These are phyloP conservation scores for Cyclotella baltica DNA, from an alignment of 108 stramenopile genomes.

Conservation along the genomic window DNA sequence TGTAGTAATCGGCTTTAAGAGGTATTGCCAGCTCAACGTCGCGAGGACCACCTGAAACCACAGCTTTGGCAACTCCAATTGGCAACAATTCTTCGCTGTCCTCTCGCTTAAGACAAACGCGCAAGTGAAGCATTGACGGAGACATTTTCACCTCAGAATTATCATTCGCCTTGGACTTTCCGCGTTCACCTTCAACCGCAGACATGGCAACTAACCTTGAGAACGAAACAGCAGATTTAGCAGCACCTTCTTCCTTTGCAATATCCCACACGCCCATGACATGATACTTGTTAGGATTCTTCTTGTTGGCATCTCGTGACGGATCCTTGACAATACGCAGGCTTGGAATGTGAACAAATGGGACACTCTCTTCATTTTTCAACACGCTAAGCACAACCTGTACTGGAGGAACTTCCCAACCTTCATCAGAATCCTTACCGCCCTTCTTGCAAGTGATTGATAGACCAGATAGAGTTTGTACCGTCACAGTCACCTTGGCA, in stretches of 20 bases:
- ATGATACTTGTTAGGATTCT: conserved; percentile 5
- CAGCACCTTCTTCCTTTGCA: not conserved
- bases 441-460: not conserved
- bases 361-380: not conserved
- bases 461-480: not conserved
- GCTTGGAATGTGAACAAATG: conserved; percentile 1
- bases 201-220: not conserved
- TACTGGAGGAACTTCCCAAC: not conserved
- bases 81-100: conserved; percentile 4
- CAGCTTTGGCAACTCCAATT: not conserved
- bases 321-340: conserved; percentile 2
- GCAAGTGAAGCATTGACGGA: conserved; percentile 1
- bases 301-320: not conserved
- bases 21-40: conserved; percentile 1
- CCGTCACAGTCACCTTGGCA: conserved; percentile 9
- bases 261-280: conserved; percentile 10
- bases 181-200: not conserved
- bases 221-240: not conserved
- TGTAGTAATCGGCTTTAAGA: conserved; percentile 3
- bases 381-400: conserved; percentile 4
- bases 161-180: not conserved
- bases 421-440: not conserved
- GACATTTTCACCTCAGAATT: not conserved
- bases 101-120: conserved; percentile 4
- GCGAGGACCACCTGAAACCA: not conserved